Conservation (phyloP, 2,329 filamentous ascomycete species). For the Neonectria magnoliae region DNA sequence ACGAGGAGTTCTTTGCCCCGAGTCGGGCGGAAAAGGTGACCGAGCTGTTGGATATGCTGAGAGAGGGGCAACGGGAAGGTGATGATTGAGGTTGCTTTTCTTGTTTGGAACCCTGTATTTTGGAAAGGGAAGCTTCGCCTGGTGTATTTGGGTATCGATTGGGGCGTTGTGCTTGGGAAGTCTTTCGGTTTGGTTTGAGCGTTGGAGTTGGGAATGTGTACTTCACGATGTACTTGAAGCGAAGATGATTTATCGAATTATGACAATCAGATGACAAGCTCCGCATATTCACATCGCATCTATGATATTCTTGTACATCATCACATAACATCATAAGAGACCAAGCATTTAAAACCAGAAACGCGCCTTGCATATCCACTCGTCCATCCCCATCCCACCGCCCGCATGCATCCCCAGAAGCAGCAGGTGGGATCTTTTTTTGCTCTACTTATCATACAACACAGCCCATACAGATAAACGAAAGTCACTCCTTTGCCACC, state of each 20-base stretch:
- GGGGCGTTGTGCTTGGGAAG: not conserved
- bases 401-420: not conserved
- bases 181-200: not conserved
- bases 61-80: conserved; percentile 4
- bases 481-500: conserved; percentile 4
- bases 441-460: conserved; percentile 20
- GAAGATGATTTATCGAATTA: not conserved
- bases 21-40: conserved; percentile 33
- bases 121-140: too few species aligned
- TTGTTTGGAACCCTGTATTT: not conserved
- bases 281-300: not conserved
- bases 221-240: not conserved
- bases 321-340: not conserved
- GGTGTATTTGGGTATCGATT: not conserved
- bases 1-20: conserved; percentile 38
- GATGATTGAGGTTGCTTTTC: not conserved
- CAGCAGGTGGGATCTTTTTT: conserved; percentile 1
- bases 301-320: not conserved
- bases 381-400: not conserved
- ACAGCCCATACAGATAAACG: not conserved
- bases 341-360: not conserved
- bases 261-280: not conserved
- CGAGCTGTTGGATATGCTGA: conserved; percentile 9
- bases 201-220: not conserved
- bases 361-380: conserved; percentile 14